Conservation (phyloP, 2,329 filamentous ascomycete species). For the Pezicula neosporulosa region DNA sequence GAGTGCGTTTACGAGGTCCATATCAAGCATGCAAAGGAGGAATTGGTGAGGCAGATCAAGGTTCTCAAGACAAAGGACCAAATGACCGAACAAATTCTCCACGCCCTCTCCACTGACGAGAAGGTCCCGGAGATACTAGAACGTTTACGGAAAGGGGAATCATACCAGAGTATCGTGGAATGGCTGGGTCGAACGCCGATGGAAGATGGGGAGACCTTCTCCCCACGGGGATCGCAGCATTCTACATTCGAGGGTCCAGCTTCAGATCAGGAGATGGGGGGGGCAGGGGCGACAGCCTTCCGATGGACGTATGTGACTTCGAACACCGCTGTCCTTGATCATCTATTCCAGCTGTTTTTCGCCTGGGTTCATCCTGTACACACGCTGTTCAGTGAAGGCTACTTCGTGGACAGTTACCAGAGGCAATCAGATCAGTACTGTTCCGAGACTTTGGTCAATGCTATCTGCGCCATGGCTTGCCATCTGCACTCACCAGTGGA, state of each 20-base stretch:
- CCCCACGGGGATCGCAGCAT: slow-evolving; percentile 21
- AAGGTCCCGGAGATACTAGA: slow-evolving; percentile 26
- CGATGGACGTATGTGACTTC: slow-evolving; percentile 26
- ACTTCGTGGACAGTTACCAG: slow-evolving; percentile 24
- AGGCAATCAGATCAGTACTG: slow-evolving; percentile 19
- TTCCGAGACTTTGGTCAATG: slow-evolving; percentile 27
- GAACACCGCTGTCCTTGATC: slow-evolving; percentile 21
- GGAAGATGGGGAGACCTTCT: slow-evolving; percentile 16
- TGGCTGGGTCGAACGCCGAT: slow-evolving; percentile 22
- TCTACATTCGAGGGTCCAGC: slow-evolving; percentile 14
- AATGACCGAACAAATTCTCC: slow-evolving; percentile 25
- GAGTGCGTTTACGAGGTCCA: slow-evolving; percentile 30
- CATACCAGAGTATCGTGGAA: slow-evolving; percentile 24
- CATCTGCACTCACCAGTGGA: slow-evolving; percentile 20
- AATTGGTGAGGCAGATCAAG: slow-evolving; percentile 29
- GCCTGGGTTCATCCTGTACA: slow-evolving; percentile 32
- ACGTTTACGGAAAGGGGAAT: slow-evolving; percentile 24
- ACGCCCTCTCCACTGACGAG: slow-evolving; percentile 23
- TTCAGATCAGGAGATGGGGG: slow-evolving; percentile 23
- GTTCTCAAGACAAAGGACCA: slow-evolving; percentile 24
- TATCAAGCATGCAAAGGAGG: slow-evolving; percentile 31
- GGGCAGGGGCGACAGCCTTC: slow-evolving; percentile 1
- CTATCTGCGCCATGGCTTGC: slow-evolving; percentile 30
- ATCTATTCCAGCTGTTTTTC: slow-evolving; percentile 30
- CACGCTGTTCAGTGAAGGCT: slow-evolving; percentile 27